A percentile compares a stretch with the other conserved stretches of the same genome.
phyloP scores from a whole-genome alignment of 2,329 filamentous ascomycete species.

The Graphilbum ipis-grandicollis region DNA sequence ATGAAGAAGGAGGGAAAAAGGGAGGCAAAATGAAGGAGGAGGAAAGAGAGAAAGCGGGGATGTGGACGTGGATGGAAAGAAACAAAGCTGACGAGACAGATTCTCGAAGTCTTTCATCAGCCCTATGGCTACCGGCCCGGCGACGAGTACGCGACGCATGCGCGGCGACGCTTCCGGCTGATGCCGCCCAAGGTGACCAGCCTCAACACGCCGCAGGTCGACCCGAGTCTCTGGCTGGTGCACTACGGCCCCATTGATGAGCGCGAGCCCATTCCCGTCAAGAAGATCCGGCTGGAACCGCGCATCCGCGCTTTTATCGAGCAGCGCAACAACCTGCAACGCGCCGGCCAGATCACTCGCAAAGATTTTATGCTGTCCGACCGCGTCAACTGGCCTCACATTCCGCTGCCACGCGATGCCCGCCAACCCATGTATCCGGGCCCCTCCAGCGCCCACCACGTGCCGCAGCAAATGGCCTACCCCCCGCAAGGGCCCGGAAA shows the following conservation, averaged over 20 bases:
- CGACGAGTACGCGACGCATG: conserved; percentile 59
- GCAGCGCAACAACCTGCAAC: conserved; percentile 47
- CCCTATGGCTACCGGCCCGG: conserved; percentile 58
- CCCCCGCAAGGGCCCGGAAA: conserved; percentile 26
- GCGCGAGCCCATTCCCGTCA: conserved; percentile 53
- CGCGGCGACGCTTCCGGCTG: conserved; percentile 74
- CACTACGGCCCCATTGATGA: conserved; percentile 72
- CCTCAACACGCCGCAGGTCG: conserved; percentile 49
- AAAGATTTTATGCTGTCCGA: conserved; percentile 94
- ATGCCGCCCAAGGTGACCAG: conserved; percentile 52
- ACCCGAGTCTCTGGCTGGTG: conserved; percentile 76
- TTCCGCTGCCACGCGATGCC: conserved; percentile 47
- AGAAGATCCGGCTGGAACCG: conserved; percentile 45
- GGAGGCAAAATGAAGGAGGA: neutral
- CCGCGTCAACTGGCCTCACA: conserved; percentile 74
- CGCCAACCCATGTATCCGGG: conserved; percentile 31
- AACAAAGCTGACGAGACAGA: conserved; percentile 29
- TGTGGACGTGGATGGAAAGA: neutral
- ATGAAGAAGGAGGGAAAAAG: neutral
- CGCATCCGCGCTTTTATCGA: conserved; percentile 43
- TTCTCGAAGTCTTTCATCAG: conserved; percentile 76
- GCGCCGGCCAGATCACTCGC: conserved; percentile 63
- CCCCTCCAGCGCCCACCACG: conserved; percentile 19
- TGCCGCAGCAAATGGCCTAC: conserved; percentile 46
- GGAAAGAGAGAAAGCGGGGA: neutral